Base-by-base conservation (phyloP, 179 eudicot genomes). In the Vitellaria paradoxa region DNA sequence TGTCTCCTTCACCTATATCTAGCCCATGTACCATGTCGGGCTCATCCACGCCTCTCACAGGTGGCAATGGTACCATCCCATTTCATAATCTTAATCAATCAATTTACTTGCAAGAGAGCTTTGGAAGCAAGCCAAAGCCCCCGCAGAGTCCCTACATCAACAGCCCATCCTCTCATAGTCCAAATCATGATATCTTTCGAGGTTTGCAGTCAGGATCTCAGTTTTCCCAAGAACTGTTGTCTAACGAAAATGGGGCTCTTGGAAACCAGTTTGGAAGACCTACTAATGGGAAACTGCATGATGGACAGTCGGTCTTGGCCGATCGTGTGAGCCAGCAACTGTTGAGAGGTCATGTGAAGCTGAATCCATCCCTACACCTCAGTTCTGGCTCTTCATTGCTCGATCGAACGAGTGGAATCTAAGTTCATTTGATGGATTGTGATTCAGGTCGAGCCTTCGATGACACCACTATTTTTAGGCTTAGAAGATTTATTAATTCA, bases 1-100 rank as follows among this genome's bases (percentile, higher is more conserved):
- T 89, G 87, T 86, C 98, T 61, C 98, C 98, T 2, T 89, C 97
- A 8, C 92, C 98, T 45, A 89, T 94, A 81, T 91, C 92, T 65
- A 94, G 97, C 78, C 98, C 98, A 10, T 89, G 83, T 26, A 85
- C 96, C 13, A 84, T 87, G 26, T 91, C 97, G 24, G 98, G 98
- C 65, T 82, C 97, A 37, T 94, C 98, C 47, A 94, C 98, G 6
- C 98, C 98, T 46, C 92, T 88, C 69, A 87, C 92, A 7, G 88
- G 92, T 52, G 89, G 88, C 50, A 76, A 65, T 83, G 86, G 87
- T 26, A 81, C 91, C 68, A 87, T 90, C 75, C 90, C 93, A 45
- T 87, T 85, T 81, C 89, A 89, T 72, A 85, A 81, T 64, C 75
- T 83, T 56, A 87, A 87, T 47, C 98, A 88, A 64, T 86, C 88